Conservation (phyloP, 1,139 yeast genomes). For the Saccharomyces uvarum region DNA sequence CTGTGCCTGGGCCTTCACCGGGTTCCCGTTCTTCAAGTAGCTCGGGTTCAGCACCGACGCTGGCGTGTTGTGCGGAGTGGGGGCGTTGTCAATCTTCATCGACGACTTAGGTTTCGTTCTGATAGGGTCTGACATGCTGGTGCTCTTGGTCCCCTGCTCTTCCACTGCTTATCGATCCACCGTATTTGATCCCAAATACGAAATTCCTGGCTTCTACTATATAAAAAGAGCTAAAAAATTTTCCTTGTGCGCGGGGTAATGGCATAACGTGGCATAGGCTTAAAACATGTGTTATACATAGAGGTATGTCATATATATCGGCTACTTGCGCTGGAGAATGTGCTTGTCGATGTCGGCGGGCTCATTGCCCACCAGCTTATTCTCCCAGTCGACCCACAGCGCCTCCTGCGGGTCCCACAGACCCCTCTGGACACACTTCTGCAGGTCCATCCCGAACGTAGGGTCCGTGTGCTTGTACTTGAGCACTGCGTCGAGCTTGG, state of each 20-base stretch:
- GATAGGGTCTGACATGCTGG: slow-evolving; percentile 30
- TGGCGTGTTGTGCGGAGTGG: slow-evolving; percentile 98
- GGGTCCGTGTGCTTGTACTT: slow-evolving; percentile 14
- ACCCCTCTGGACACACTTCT: slow-evolving; percentile 15
- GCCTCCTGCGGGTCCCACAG: slow-evolving; percentile 20
- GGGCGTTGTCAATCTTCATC: slow-evolving; percentile 80
- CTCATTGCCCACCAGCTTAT: slow-evolving; percentile 18
- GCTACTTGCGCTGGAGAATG: not conserved
- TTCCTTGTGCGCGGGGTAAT: not conserved
- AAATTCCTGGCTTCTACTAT: not conserved
- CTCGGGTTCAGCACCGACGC: slow-evolving; percentile 70
- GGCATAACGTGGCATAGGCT: not conserved
- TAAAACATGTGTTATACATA: not conserved
- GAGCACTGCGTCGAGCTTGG: slow-evolving; percentile 15
- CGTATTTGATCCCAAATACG: not conserved
- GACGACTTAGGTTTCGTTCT: slow-evolving; percentile 30
- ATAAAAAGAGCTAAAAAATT: not conserved
- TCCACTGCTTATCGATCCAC: not conserved
- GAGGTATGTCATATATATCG: not conserved
- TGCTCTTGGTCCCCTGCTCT: not conserved
- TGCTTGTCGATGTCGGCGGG: slow-evolving; percentile 8
- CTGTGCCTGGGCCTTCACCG: slow-evolving; percentile 47
- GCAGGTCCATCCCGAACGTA: slow-evolving; percentile 19
- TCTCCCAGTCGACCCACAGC: slow-evolving; percentile 31
- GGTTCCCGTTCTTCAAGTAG: slow-evolving; percentile 62